Evolutionary conservation across 108 stramenopile genomes (phyloP).

Genomic region (Phaeodactylum tricornutum): DNA sequence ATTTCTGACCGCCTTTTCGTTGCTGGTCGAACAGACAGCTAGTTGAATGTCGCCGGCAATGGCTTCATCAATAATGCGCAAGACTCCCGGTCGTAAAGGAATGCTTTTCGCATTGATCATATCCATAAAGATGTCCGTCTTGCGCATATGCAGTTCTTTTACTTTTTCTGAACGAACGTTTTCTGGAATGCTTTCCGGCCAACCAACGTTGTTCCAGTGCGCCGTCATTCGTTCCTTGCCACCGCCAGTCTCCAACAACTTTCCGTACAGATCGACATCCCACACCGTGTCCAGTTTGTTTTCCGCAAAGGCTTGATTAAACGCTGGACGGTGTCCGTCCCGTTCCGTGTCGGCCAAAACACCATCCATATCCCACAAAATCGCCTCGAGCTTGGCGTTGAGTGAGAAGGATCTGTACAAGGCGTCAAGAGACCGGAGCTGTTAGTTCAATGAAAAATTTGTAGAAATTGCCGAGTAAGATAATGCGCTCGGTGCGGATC

Average conservation of each 20-base stretch:
- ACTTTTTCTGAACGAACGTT: slow-evolving; percentile 49
- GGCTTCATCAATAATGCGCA: slow-evolving; percentile 81
- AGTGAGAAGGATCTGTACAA: too few relatives aligned
- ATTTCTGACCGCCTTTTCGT: slow-evolving; percentile 84
- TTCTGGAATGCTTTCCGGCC: slow-evolving; percentile 49
- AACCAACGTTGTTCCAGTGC: slow-evolving; percentile 85
- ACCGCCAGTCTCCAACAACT: slow-evolving; percentile 76
- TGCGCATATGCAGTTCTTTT: slow-evolving; percentile 78
- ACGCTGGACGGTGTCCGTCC: slow-evolving; percentile 83
- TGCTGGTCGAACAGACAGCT: slow-evolving; percentile 89
- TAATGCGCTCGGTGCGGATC: too few relatives aligned
- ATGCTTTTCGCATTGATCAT: slow-evolving; percentile 61
- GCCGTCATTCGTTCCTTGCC: slow-evolving; percentile 97
- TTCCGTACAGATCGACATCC: slow-evolving; percentile 82
- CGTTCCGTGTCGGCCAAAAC: slow-evolving; percentile 93
- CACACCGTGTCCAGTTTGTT: slow-evolving; percentile 68
- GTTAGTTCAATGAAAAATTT: too few relatives aligned
- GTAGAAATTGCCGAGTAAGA: too few relatives aligned
- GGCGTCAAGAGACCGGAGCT: too few relatives aligned
- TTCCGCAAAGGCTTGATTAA: slow-evolving; percentile 78
- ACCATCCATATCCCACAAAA: slow-evolving; percentile 87
- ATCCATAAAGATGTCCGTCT: slow-evolving; percentile 90
- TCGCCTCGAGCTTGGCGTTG: slow-evolving; percentile 42
- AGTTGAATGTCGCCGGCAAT: slow-evolving; percentile 50
- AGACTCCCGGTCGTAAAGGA: slow-evolving; percentile 82